Percentiles rank a stretch among this genome's conserved stretches.
Conservation (phyloP, 495 filamentous ascomycete genomes). For the Neurospora sp. region DNA sequence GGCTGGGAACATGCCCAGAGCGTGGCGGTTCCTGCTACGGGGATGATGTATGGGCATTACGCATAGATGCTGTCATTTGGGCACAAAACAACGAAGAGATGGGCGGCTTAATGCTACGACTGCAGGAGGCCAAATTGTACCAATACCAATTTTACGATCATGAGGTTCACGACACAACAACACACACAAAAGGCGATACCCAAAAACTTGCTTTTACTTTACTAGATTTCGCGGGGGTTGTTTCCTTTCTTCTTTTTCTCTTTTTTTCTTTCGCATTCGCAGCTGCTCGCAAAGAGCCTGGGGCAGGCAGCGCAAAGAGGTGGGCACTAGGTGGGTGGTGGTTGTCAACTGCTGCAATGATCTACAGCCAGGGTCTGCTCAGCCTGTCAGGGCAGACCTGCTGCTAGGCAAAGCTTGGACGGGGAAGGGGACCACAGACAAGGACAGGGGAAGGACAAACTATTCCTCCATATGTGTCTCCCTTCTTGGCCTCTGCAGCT, state of each 20-base stretch:
- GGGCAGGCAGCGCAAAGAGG: background rate
- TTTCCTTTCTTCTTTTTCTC: background rate
- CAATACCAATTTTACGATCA: background rate
- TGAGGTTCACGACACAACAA: background rate
- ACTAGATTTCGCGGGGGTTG: background rate
- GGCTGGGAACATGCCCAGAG: background rate
- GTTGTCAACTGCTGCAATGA: background rate
- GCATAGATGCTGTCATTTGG: background rate
- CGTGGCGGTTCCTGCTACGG: background rate
- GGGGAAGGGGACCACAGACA: background rate
- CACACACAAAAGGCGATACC: background rate
- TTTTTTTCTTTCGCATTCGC: background rate
- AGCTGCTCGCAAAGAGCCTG: background rate
- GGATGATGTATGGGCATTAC: background rate
- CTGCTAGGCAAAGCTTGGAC: background rate
- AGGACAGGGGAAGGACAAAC: background rate
- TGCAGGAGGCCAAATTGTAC: background rate
- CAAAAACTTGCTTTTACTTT: background rate
- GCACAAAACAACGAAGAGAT: background rate
- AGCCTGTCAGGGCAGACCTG: background rate
- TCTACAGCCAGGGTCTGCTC: background rate
- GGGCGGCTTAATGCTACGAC: background rate
- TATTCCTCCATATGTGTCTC: background rate
- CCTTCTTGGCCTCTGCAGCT: background rate
- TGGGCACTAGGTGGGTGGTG: background rate